phyloP scores from a whole-genome alignment of 192 early-diverging fungal species.

The Coemansia sp. region DNA sequence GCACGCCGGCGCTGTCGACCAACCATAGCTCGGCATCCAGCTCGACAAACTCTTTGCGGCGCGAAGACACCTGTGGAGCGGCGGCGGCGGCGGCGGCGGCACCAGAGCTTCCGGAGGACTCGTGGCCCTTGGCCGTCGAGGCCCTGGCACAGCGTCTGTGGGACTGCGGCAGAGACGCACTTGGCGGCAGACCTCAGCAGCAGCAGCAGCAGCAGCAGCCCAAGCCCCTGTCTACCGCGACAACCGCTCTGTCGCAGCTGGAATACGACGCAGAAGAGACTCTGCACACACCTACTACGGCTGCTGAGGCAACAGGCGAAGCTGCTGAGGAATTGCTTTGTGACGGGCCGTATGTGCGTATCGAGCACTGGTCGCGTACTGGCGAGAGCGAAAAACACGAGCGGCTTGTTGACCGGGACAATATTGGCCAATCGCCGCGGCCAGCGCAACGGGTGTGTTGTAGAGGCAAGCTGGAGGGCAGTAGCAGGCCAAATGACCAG shows the following conservation, averaged over 20 bases:
- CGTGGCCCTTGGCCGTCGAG: slow-evolving; percentile 33
- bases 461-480: no score
- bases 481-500: not conserved
- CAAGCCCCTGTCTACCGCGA: not conserved
- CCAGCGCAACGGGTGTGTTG: not conserved
- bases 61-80: no score
- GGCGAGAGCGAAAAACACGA: not conserved
- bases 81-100: no score
- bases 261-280: slow-evolving; percentile 12
- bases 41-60: not conserved
- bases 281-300: not conserved
- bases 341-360: slow-evolving; percentile 36
- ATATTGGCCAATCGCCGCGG: not conserved
- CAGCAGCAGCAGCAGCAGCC: no score
- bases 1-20: slow-evolving; percentile 7
- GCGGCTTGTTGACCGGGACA: not conserved
- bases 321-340: slow-evolving; percentile 19
- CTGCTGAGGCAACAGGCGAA: not conserved
- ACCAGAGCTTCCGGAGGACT: slow-evolving; percentile 4
- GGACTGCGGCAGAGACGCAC: slow-evolving; percentile 24
- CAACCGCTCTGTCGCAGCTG: slow-evolving; percentile 3
- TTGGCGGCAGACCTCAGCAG: slow-evolving; percentile 2
- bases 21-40: not conserved
- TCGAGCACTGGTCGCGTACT: slow-evolving; percentile 3
- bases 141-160: slow-evolving; percentile 31